A percentile compares a stretch with the other conserved stretches of the same genome.
These are phyloP conservation scores for Ilyonectria destructans DNA, from an alignment of 2,329 filamentous ascomycete genomes.

Conservation along the genomic window DNA sequence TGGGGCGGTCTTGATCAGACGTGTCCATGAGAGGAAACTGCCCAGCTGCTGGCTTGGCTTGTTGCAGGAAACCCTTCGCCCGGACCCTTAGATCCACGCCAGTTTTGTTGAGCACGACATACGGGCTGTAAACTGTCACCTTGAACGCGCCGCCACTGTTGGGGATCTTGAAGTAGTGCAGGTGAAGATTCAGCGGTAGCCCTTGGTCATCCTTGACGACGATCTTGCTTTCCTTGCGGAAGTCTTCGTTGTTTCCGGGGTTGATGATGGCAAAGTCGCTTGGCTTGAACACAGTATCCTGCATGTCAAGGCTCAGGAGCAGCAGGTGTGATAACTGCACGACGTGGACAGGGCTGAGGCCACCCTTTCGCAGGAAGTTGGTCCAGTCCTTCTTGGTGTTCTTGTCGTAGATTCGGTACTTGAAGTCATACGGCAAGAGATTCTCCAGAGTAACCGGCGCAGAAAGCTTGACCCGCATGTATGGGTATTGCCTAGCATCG, in stretches of 20 bases:
- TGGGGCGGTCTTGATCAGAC: constrained; percentile 72
- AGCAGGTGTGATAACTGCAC: constrained; percentile 96
- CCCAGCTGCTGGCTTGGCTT: constrained; percentile 86
- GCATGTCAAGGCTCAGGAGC: constrained; percentile 94
- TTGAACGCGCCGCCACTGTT: constrained; percentile 97
- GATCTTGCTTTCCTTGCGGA: constrained; percentile 85
- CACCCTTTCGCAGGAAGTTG: constrained; percentile 96
- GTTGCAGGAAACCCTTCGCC: constrained; percentile 90
- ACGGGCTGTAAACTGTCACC: constrained; percentile 94
- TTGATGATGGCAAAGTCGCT: constrained; percentile 99
- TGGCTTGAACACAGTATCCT: constrained; percentile 93
- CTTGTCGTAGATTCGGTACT: constrained; percentile 99
- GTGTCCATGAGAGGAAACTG: constrained; percentile 74
- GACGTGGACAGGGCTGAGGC: constrained; percentile 96
- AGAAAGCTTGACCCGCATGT: constrained; percentile 93
- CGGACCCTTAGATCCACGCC: constrained; percentile 90
- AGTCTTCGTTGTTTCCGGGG: constrained; percentile 88
- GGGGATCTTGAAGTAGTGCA: constrained; percentile 93
- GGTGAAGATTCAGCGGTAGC: constrained; percentile 82
- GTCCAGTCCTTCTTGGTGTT: constrained; percentile 99
- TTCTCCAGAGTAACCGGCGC: constrained; percentile 97
- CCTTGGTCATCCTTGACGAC: constrained; percentile 89
- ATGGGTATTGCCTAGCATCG: constrained; percentile 82
- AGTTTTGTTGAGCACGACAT: constrained; percentile 95
- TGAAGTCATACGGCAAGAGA: constrained; percentile 96